Base-by-base conservation (phyloP, 768 basidiomycete genomes). In the Boletus huronensis region DNA sequence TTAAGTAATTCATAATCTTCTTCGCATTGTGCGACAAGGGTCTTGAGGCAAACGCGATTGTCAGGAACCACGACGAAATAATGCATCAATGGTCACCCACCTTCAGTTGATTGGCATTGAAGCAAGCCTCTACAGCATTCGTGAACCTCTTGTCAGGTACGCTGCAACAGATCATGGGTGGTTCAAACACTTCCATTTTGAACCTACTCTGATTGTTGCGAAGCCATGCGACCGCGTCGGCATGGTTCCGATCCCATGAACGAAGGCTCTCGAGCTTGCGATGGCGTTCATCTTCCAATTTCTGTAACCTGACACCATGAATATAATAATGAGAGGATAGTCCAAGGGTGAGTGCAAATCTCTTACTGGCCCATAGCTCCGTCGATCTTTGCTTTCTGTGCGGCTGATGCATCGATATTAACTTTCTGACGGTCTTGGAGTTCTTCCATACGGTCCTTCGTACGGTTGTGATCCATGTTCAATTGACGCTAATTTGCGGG, bases 161-260 rank as follows among this genome's bases (percentile, higher is more conserved):
- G 19, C 74, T 84, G 39, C 93, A 72, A 13, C 82, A 81, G 54
- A 99, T 77, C 60, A 84, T 75, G 0, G 93, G 84, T 16, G 97
- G 96, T 69, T 94, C 90, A 55, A 88, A 83, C n/a, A 98, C 84
- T 50, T 85, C 79, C 80, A 84, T 85, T 67, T 80, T 82, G 75
- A 98, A 93, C 53, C 73, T 72, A 57, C 79, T 60, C 44, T 74
- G 77, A 64, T 94, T 84, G 13, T 75, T 63, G 14, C 90, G 80
- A 43, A 95, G 74, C 90, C 92, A 95, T 3, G 77, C 53, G 3
- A 92, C 84, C 2, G 83, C 84, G 3, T 81, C 81, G 32, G 79
- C 81, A 35, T 81, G 80, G 42, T 87, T 83, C 0, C 52, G 64
- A 61, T 94, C 87, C 76, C 78, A 80, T 1, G 66, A 58, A 8